Percentiles rank a stretch among this genome's conserved stretches.
These are phyloP conservation scores for Xylariales sp. DNA, from an alignment of 2,329 filamentous ascomycete genomes.

Conservation along the genomic window DNA sequence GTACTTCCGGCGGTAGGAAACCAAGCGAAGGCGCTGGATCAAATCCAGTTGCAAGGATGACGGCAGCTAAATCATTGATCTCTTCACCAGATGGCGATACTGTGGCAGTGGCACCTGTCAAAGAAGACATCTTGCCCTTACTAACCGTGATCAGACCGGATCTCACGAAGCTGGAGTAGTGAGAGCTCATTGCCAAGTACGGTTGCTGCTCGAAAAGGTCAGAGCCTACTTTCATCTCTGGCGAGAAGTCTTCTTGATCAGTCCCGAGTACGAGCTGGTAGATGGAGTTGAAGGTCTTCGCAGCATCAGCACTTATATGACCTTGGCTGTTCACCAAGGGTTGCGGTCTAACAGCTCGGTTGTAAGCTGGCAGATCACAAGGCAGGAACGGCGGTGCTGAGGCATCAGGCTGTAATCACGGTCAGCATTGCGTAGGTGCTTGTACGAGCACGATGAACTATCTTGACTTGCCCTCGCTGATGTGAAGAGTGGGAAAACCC, in stretches of 20 bases:
- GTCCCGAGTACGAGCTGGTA: slow-evolving; percentile 45
- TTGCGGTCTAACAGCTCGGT: slow-evolving; percentile 56
- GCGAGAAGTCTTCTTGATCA: slow-evolving; percentile 49
- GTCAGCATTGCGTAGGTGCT: slow-evolving; percentile 26
- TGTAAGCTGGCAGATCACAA: slow-evolving; percentile 68
- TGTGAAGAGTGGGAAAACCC: slow-evolving; percentile 61
- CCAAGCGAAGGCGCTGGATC: slow-evolving; percentile 58
- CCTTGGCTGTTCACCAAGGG: slow-evolving; percentile 61
- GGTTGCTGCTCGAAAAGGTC: slow-evolving; percentile 47
- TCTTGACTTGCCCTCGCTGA: slow-evolving; percentile 39
- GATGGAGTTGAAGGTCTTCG: slow-evolving; percentile 47
- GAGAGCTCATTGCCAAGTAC: slow-evolving; percentile 65
- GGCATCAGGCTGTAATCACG: slow-evolving; percentile 32
- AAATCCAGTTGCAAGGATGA: slow-evolving; percentile 75
- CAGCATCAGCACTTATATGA: slow-evolving; percentile 55
- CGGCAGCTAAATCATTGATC: slow-evolving; percentile 56
- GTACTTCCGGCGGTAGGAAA: slow-evolving; percentile 56
- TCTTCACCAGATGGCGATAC: slow-evolving; percentile 24
- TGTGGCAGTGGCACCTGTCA: slow-evolving; percentile 32
- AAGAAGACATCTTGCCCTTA: slow-evolving; percentile 39
- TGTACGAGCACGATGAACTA: no score
- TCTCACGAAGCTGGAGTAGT: slow-evolving; percentile 70
- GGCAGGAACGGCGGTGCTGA: slow-evolving; percentile 62
- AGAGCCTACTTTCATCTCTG: slow-evolving; percentile 32
- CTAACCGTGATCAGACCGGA: slow-evolving; percentile 52